phyloP scores from a whole-genome alignment of 2,329 filamentous ascomycete genomes.

The Xylaria polymorpha region DNA sequence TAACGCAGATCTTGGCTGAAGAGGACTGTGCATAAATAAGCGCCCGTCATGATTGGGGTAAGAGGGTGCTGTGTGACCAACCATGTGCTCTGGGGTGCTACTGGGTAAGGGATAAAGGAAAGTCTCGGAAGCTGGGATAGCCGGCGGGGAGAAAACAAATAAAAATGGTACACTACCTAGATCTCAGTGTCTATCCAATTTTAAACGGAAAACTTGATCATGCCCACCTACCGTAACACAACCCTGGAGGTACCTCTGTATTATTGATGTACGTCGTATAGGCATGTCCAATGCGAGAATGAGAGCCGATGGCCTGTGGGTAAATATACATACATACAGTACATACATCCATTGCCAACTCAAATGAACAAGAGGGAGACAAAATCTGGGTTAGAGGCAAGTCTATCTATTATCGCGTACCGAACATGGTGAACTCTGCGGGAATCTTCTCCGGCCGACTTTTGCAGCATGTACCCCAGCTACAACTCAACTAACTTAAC shows the following conservation, averaged over 20 bases:
- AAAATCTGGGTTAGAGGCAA: background rate
- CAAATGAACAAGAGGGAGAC: background rate
- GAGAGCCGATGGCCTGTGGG: background rate
- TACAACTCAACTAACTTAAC: background rate
- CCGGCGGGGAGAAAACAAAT: slow-evolving; percentile 2
- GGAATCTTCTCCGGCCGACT: background rate
- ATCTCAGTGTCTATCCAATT: background rate
- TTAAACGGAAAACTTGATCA: slow-evolving; percentile 1
- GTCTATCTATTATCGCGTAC: background rate
- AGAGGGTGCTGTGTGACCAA: background rate
- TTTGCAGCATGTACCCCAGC: background rate
- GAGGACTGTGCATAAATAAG: background rate
- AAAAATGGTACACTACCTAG: background rate
- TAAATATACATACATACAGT: too few species aligned
- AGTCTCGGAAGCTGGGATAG: slow-evolving; percentile 17
- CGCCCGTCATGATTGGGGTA: background rate
- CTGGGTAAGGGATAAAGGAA: background rate
- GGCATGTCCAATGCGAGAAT: background rate
- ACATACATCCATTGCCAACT: background rate
- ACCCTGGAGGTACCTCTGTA: background rate
- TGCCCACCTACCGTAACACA: background rate
- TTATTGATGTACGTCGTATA: background rate
- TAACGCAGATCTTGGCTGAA: background rate
- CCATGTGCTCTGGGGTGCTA: background rate
- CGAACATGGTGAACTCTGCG: background rate